Percentiles rank a stretch among this genome's conserved stretches.
These are phyloP conservation scores for Eimeria sp. DNA, from an alignment of 169 alveolate species.

Conservation along the genomic window DNA sequence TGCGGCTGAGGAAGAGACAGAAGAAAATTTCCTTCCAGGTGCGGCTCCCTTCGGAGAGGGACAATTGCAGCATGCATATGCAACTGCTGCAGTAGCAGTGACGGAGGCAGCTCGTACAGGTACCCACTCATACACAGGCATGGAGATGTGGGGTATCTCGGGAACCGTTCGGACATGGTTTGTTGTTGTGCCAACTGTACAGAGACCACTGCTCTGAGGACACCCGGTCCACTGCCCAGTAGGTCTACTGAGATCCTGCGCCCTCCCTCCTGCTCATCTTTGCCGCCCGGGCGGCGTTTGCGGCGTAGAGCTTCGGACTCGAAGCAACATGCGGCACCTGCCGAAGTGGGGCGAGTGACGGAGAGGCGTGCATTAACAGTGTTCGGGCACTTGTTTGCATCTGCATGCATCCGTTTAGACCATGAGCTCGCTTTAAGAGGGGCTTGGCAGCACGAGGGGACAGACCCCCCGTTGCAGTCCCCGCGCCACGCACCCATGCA, in stretches of 20 bases:
- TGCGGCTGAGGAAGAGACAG: conserved; percentile 18
- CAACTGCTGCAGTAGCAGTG: conserved; percentile 20
- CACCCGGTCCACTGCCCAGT: neutral
- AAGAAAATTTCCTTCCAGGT: neutral
- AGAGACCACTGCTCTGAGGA: neutral
- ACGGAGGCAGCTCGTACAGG: neutral
- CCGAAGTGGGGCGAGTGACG: neutral
- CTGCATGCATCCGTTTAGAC: conserved; percentile 40
- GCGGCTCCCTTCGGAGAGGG: too few species aligned
- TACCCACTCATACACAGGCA: neutral
- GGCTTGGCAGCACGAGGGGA: conserved; percentile 62
- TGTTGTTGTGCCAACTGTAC: neutral
- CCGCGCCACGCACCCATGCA: neutral
- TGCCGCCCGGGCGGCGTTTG: conserved; percentile 17
- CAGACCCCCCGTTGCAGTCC: conserved; percentile 44
- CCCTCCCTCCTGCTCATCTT: neutral
- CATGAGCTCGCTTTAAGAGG: conserved; percentile 44
- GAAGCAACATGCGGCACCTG: neutral
- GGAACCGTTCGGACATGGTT: too few species aligned
- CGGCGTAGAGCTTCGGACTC: neutral
- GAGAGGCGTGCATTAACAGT: conserved; percentile 6
- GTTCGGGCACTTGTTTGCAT: conserved; percentile 30
- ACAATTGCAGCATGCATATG: neutral
- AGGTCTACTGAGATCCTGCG: neutral
- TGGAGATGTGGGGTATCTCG: neutral